Base-by-base conservation (phyloP, 805 yeast genomes). In the Sugiyamaella lignohabitans region DNA sequence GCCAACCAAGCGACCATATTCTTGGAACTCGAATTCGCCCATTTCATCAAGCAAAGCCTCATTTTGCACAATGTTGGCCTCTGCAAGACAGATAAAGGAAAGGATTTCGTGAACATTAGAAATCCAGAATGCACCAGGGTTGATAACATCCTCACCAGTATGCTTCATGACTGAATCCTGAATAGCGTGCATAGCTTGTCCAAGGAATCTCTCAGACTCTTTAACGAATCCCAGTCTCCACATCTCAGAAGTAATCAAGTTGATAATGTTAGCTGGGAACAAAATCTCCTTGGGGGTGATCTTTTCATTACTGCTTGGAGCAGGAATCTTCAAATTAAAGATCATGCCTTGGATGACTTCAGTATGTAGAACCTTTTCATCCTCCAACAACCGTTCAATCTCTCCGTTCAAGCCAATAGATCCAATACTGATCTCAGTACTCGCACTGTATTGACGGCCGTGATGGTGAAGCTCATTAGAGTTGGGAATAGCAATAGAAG, bases 101-200 rank as follows among this genome's bases (percentile, higher is more conserved):
- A 85, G 86, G 59, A 93, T 75, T 63, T 93, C 98, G 63, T 93
- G 96, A 2, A 94, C 89, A 67, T 93, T 93, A 2, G 97, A 86
- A 54, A 93, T 74, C 98, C 98, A 93, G 72, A 89, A 93, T 0
- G 97, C 95, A 55, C 96, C 98, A 57, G 87, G 87, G 40, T 87
- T 80, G 59, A 89, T 82, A 29, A 87, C 80, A 55, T 86, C 94
- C 50, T 85, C 95, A 47, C 91, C 96, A 56, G 82, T 83, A 60
- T 84, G 73, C n/a, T 73, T 68, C 43, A 84, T 75, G 16, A 91
- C 95, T 51, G 85, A 81, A 43, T 78, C 79, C 70, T 91, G 98
- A 56, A 93, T 87, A 1, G 85, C 84, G 23, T 86, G 78, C 62
- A 91, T 74, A 2, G 88, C 94, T 62, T 84, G 89, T 40, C 96